Evolutionary conservation across 2,329 filamentous ascomycete genomes (phyloP), one percentile per base, ranked within the genome.

Genomic region (Emmonsia crescens): DNA sequence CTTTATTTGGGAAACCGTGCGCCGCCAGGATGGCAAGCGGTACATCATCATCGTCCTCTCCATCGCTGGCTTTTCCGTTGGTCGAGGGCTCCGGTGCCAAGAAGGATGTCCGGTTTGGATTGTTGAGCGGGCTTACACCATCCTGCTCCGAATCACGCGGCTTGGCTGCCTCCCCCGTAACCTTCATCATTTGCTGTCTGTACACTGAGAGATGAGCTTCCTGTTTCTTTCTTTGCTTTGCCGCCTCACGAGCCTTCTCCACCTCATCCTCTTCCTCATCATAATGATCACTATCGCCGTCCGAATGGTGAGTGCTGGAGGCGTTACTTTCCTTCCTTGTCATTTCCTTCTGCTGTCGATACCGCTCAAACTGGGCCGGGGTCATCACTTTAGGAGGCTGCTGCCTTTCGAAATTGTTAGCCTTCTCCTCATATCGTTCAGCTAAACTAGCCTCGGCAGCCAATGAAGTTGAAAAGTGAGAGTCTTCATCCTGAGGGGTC

Each of bases 111-210:
- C 72, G 73, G 59, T 66, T 66, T 29, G 62, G 71, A 24, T 89
- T 72, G 64, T 85, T 86, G 1, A 87, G 85, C 3, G 84, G 83
- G 71, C 74, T 76, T 4, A 83, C 84, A 40, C 81, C 83, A 31
- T 80, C 73, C 12, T 77, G 70, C 16, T 66, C 67, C 2, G 80
- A 73, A 49, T 77, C 75, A 12, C 80, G 74, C 4, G 80, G 3
- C n/a, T 64, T 64, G 44, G 40, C 21, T 31, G 59, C 46, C 46
- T 93, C 89, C 56, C 91, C 91, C 0, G 91, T 95, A 36, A 94
- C 88, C 76, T 96, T 96, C 89, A 93, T 96, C 91, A 96, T 96
- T 75, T 94, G 89, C 73, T 96, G 91, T 62, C 91, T 85, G 73
- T 96, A 96, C 1, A 96, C 87, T 1, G 90, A 83, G 79, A 96